Percentiles rank a stretch among this genome's conserved stretches.
phyloP scores from a whole-genome alignment of 2,329 filamentous ascomycete species.

The Stemphylium beticola region DNA sequence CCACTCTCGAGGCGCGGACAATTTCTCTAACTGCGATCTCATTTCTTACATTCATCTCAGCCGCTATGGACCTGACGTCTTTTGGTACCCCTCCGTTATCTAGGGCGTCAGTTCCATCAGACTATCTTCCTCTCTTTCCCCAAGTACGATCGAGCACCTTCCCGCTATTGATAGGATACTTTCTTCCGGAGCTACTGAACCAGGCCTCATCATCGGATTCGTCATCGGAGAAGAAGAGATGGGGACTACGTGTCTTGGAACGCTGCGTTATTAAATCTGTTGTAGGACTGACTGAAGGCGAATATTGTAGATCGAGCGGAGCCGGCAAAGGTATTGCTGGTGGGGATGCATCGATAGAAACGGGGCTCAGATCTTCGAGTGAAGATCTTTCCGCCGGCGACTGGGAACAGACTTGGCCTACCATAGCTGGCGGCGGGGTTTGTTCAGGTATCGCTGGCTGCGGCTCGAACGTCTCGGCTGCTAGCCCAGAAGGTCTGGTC shows the following conservation, averaged over 20 bases:
- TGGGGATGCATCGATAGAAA: too few relatives aligned
- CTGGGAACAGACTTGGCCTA: too few relatives aligned
- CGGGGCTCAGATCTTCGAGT: too few relatives aligned
- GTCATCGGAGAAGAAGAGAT: constrained; percentile 2
- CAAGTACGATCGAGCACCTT: constrained; percentile 2
- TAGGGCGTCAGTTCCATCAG: neutral
- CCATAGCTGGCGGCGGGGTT: too few relatives aligned
- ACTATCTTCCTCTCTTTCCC: neutral
- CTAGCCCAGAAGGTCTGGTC: too few relatives aligned
- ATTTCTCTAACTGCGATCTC: neutral
- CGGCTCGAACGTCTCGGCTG: too few relatives aligned
- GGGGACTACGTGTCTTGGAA: neutral
- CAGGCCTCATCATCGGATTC: neutral
- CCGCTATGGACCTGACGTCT: too few relatives aligned
- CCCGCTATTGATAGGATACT: neutral
- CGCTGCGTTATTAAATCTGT: neutral
- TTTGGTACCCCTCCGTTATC: neutral
- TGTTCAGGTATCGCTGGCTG: too few relatives aligned
- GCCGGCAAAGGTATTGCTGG: too few relatives aligned
- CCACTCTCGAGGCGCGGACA: constrained; percentile 1
- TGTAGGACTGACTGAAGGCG: neutral
- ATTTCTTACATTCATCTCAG: too few relatives aligned
- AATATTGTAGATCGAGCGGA: too few relatives aligned
- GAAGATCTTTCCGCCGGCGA: too few relatives aligned
- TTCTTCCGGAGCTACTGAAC: neutral